Percentiles rank a stretch among this genome's conserved stretches.
phyloP scores from a whole-genome alignment of 2,329 filamentous ascomycete genomes.

The Thermochaetoides dissita region DNA sequence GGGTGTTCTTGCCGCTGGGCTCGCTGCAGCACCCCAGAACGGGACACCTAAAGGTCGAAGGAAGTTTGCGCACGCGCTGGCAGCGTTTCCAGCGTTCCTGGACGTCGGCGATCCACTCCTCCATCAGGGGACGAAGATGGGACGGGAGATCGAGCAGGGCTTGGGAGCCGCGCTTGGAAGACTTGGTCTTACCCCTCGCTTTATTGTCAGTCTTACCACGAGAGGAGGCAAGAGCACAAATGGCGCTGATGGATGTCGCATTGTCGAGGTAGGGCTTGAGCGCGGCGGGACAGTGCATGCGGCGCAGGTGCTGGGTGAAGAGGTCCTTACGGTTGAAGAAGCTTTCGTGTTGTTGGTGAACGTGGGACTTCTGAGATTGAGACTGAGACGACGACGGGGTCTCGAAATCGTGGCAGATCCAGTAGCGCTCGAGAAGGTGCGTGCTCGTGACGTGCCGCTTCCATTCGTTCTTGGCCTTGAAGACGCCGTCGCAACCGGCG shows the following conservation, averaged over 20 bases:
- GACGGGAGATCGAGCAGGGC: background rate
- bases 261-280: slow-evolving; percentile 21
- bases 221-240: background rate
- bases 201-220: too few species aligned
- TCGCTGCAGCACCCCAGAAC: slow-evolving; percentile 41
- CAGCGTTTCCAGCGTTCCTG: slow-evolving; percentile 34
- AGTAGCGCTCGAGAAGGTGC: slow-evolving; percentile 62
- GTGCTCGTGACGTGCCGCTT: slow-evolving; percentile 75
- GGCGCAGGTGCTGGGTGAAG: slow-evolving; percentile 73
- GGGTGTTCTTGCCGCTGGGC: slow-evolving; percentile 43
- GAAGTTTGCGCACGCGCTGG: slow-evolving; percentile 48
- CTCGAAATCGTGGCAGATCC: slow-evolving; percentile 55
- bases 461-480: slow-evolving; percentile 85
- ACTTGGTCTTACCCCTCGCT: too few species aligned
- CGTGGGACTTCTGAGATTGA: background rate
- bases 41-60: slow-evolving; percentile 46
- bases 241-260: slow-evolving; percentile 2
- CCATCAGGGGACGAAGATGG: background rate
- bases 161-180: too few species aligned
- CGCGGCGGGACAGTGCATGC: slow-evolving; percentile 58
- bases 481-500: slow-evolving; percentile 61
- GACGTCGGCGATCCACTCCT: slow-evolving; percentile 28
- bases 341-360: slow-evolving; percentile 29
- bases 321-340: slow-evolving; percentile 85
- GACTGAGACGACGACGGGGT: slow-evolving; percentile 26